Base-by-base conservation (phyloP, 805 yeast genomes). In the Zygoascus biomembranicola region DNA sequence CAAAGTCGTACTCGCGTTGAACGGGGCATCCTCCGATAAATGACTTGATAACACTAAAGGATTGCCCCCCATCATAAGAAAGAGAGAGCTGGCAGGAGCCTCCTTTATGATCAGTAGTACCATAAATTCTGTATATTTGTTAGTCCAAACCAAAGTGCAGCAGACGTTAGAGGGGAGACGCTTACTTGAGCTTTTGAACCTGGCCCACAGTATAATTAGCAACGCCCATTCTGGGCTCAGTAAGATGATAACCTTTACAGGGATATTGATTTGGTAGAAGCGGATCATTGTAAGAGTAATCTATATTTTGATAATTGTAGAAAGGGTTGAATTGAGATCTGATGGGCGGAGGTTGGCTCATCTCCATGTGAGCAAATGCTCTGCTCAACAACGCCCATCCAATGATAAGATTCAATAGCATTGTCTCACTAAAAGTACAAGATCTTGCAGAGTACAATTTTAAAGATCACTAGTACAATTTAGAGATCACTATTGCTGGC, bases 21-120 rank as follows among this genome's bases (percentile, higher is more conserved):
- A 56, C 41, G 5, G 63, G 62, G 44, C 63, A 61, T 13, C 63
- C 62, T 8, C 63, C 63, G 19, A 61, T 61, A 9, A 61, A 56
- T 11, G 61, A 58, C 46, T 59, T 59, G 49, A 61, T 53, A 14
- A 61, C 63, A 14, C 53, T 55, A 55, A 61, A 61, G 2, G 61
- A 52, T 28, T 50, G 43, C 11, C 62, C 63, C 2, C 51, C 57
- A 43, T 61, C 63, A 43, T 59, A 59, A 9, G 63, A 61, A 20
- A 61, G 52, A 1, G 62, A 54, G 8, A 61, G 41, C 45, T 61
- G 63, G 54, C 63, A 61, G 10, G 62, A 59, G 0, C 63, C 63
- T 14, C 63, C 63, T 19, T 47, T 32, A 47, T 61, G 63, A 26
- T 56, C 50, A 9, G 62, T 58, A 5, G 43, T 45, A 10, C 63